Evolutionary conservation across 2,329 filamentous ascomycete species (phyloP), one percentile per base, ranked within the genome.

Genomic region (Paracamarosporium sp.): DNA sequence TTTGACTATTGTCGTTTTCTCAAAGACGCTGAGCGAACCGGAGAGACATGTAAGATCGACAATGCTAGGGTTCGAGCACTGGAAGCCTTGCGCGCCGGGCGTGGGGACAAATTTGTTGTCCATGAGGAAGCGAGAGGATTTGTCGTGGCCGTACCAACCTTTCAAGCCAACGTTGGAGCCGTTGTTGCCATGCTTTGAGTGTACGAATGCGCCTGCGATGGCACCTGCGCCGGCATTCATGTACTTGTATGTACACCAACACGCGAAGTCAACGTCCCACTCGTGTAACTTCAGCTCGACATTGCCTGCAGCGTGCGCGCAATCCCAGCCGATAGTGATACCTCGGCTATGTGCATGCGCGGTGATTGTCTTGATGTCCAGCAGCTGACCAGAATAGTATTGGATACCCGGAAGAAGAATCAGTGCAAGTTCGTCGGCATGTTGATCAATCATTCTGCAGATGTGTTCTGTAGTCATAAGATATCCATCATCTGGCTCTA

Each of bases 171-270:
- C 87, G 25, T 83, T 82, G 68, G 87, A 92, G 5, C 63, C 65
- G 36, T 90, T 87, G 38, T 77, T 73, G 45, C 89, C 87, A 73
- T 95, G 90, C 51, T 81, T 83, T 70, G 90, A 85, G 75, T 96
- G 92, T 5, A 97, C 88, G 66, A 92, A 97, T 1, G 89, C 82
- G 0, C 89, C 92, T 1, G 86, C 91, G 61, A 95, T 94, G 11
- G 88, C 83, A 4, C 93, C 93, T 0, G 93, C 91, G 0, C 93
- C 93, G 11, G 88, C 87, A 71, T 96, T 96, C 73, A 96, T 85
- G 79, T 97, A 97, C 80, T 97, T 97, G 83, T 96, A 97, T 3
- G 88, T 93, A 78, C 93, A 97, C 93, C 93, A 97, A 55, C 86
- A 91, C 4, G 93, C 92, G 68, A 96, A 96, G 74, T 97, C 93